These are phyloP conservation scores for Fusarium nygamai DNA, from an alignment of 2,329 filamentous ascomycete genomes.

Conservation along the genomic window DNA sequence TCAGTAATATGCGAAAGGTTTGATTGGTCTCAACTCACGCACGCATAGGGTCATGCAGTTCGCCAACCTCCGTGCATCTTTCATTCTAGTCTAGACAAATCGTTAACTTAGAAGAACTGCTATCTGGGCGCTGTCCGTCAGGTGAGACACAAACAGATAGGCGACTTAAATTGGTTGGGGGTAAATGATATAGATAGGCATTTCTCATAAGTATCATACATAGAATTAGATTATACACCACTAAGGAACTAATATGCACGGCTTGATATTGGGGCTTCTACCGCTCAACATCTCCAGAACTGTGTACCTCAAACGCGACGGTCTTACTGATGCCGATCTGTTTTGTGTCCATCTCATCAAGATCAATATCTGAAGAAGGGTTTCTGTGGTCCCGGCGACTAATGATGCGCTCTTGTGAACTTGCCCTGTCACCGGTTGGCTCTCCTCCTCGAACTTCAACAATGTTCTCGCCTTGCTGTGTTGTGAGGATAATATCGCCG, in stretches of 20 bases:
- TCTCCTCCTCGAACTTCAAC: constrained; percentile 37
- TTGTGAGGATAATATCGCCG: constrained; percentile 30
- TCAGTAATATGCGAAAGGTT: background rate
- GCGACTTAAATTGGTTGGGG: accelerated
- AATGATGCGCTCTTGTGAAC: constrained; percentile 40
- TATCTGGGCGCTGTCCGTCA: background rate
- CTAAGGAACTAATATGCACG: background rate
- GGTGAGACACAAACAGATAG: background rate
- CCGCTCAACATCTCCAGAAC: constrained; percentile 8
- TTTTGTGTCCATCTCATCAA: constrained; percentile 38
- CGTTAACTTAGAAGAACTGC: too few species aligned
- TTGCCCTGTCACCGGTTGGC: constrained; percentile 5
- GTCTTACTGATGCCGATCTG: constrained; percentile 39
- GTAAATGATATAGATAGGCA: background rate
- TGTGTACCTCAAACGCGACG: constrained; percentile 34
- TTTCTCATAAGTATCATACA: background rate
- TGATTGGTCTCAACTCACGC: background rate
- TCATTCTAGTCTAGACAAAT: background rate
- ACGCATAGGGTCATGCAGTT: background rate
- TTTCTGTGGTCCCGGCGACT: constrained; percentile 26
- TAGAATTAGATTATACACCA: background rate
- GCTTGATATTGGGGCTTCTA: background rate
- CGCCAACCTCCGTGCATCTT: background rate
- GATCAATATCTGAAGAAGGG: constrained; percentile 35
- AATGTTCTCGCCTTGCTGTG: constrained; percentile 36